phyloP scores from a whole-genome alignment of 768 basidiomycete genomes.

The Rhizopogon salebrosus region DNA sequence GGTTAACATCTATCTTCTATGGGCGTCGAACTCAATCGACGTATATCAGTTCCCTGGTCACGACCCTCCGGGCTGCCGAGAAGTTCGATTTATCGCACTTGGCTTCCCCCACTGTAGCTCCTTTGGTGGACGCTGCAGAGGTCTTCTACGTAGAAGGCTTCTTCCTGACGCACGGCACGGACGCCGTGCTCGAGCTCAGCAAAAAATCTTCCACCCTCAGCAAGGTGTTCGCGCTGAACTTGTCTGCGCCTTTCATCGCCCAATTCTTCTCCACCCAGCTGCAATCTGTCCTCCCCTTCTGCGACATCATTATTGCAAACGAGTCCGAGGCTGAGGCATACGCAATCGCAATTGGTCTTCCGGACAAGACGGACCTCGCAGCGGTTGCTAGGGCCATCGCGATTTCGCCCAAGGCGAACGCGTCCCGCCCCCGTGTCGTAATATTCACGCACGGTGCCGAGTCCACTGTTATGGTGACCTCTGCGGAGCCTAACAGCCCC shows the following conservation, averaged over 20 bases:
- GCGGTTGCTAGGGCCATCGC: conserved; percentile 75
- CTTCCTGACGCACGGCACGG: conserved; percentile 91
- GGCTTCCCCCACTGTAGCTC: conserved; percentile 65
- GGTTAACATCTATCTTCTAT: conserved; percentile 13
- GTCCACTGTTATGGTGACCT: conserved; percentile 70
- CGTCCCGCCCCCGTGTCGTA: conserved; percentile 72
- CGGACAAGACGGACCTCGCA: conserved; percentile 59
- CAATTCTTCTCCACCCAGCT: conserved; percentile 88
- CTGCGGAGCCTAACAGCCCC: conserved; percentile 46
- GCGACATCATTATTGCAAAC: conserved; percentile 93
- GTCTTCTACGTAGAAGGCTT: conserved; percentile 94
- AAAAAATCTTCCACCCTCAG: conserved; percentile 68
- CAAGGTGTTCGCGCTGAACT: conserved; percentile 90
- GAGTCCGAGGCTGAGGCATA: conserved; percentile 91
- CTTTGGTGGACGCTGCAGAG: conserved; percentile 74
- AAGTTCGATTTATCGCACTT: conserved; percentile 83
- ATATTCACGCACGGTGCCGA: conserved; percentile 88
- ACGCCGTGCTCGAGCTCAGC: conserved; percentile 66
- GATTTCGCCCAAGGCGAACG: conserved; percentile 67
- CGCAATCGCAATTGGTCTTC: conserved; percentile 66
- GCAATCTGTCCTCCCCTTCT: conserved; percentile 74
- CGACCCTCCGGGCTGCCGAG: conserved; percentile 86
- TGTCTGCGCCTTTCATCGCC: conserved; percentile 96
- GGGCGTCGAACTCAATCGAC: neutral
- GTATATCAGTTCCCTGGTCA: conserved; percentile 75